phyloP scores from a whole-genome alignment of 1,284 basidiomycete species.

The Cutaneotrichosporon dermatis region DNA sequence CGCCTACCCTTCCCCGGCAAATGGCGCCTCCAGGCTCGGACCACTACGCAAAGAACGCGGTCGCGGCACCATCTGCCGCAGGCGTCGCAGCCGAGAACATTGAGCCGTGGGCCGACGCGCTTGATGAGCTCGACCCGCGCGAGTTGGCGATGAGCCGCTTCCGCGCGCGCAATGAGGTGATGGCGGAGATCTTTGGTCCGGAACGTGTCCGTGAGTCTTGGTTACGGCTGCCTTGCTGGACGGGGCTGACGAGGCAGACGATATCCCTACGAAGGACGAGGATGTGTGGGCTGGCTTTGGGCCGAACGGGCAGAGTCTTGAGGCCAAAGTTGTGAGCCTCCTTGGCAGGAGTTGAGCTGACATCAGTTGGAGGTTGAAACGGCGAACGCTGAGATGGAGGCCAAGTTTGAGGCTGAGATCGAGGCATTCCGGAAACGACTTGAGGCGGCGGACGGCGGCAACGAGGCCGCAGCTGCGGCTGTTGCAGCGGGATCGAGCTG shows the following conservation, averaged over 20 bases:
- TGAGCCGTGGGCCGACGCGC: slow-evolving; percentile 43
- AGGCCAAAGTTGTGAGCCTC: slow-evolving; percentile 39
- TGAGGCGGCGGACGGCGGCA: slow-evolving; percentile 2
- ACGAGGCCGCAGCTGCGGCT: neutral
- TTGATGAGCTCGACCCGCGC: slow-evolving; percentile 44
- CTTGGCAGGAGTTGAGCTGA: neutral
- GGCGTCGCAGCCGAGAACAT: slow-evolving; percentile 1
- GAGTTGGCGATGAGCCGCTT: slow-evolving; percentile 44
- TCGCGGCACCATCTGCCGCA: slow-evolving; percentile 10
- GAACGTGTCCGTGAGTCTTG: slow-evolving; percentile 39
- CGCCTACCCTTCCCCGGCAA: neutral
- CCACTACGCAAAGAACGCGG: slow-evolving; percentile 32
- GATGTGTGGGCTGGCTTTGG: slow-evolving; percentile 40
- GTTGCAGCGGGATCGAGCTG: neutral
- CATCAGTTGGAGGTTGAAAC: slow-evolving; percentile 28
- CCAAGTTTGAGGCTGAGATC: slow-evolving; percentile 22
- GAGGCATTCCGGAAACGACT: slow-evolving; percentile 23
- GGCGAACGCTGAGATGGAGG: slow-evolving; percentile 38
- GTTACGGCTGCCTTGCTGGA: neutral
- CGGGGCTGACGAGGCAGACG: slow-evolving; percentile 7
- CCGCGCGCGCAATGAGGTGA: slow-evolving; percentile 40
- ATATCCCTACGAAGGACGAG: slow-evolving; percentile 11
- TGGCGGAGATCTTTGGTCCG: slow-evolving; percentile 42
- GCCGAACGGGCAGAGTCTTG: slow-evolving; percentile 33
- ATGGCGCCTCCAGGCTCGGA: slow-evolving; percentile 16